Evolutionary conservation across 2,329 filamentous ascomycete species (phyloP), one percentile per base, ranked within the genome.

Genomic region (Ophiostoma quercus): DNA sequence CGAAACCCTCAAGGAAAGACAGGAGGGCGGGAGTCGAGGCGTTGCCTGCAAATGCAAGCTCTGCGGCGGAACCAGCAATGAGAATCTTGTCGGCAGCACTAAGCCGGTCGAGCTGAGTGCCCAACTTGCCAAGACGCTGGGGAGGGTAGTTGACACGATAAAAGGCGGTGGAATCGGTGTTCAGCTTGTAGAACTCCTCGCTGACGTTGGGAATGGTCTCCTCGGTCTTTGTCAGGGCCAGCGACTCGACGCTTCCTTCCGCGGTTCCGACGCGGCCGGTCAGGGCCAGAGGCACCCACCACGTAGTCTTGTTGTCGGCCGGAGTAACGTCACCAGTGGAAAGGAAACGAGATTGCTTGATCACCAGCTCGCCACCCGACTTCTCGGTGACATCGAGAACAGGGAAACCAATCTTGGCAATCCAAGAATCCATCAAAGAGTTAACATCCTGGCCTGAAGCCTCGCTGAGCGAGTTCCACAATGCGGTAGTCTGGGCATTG

Each of bases 111-210:
- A 93, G 88, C 75, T 92, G 88, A 68, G 88, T 85, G 71, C 92
- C 91, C 32, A 99, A 88, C 80, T 92, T 92, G 54, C 86, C 87
- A 57, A 99, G 85, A 66, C 94, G 88, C 73, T 87, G 84, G n/a
- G 92, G 88, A 5, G 95, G 92, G 77, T 98, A 96, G 80, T 96
- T 97, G 67, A 94, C 95, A 72, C 94, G 88, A 81, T 96, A 98
- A 77, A 88, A 97, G 34, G 93, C 94, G 68, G 90, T 93, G 71
- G 94, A 91, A 69, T 94, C 88, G 72, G 90, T 88, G 82, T 99
- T 99, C 76, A 99, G 84, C 82, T 97, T 96, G 82, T 98, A 99
- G 79, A 97, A 97, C 54, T 87, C 85, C 65, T 90, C 85, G 74
- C 92, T 87, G 70, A 96, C 82, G 71, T 90, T 89, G 67, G 85